Evolutionary conservation across 345 rosid species (phyloP).

Genomic region (Syzygium jambos): DNA sequence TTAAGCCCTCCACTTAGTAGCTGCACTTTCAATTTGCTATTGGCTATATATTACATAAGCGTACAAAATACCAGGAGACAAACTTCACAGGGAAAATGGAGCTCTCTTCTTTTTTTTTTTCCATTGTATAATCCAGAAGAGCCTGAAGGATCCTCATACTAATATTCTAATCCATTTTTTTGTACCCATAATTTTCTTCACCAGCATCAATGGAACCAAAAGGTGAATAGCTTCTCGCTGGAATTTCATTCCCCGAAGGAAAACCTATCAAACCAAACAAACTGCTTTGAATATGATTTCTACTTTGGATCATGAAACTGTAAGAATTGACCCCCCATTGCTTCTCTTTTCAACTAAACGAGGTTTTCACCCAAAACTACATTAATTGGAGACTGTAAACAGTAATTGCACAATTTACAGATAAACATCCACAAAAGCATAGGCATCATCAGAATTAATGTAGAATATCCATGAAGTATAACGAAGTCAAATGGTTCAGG

Average conservation of each 20-base stretch:
- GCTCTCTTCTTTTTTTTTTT: neutral
- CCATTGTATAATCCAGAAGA: neutral
- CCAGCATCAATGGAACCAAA: neutral
- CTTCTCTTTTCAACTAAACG: neutral
- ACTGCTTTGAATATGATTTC: neutral
- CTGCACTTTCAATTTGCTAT: neutral
- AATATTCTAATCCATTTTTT: neutral
- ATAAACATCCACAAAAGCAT: neutral
- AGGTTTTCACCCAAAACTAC: neutral
- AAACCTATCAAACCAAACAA: neutral
- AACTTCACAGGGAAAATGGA: neutral
- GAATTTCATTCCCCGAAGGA: neutral
- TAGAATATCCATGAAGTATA: neutral
- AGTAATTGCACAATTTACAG: neutral
- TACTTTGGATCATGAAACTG: neutral
- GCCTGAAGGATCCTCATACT: neutral
- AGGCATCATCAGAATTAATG: neutral
- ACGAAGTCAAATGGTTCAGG: neutral
- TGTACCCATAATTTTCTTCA: neutral
- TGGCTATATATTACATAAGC: neutral
- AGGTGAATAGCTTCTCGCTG: neutral
- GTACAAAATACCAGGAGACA: neutral
- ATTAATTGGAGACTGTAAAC: neutral
- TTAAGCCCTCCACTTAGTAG: neutral
- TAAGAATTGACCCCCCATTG: neutral